These are phyloP conservation scores for Aspergillus phoenicis DNA, from an alignment of 2,329 filamentous ascomycete species.

Conservation along the genomic window DNA sequence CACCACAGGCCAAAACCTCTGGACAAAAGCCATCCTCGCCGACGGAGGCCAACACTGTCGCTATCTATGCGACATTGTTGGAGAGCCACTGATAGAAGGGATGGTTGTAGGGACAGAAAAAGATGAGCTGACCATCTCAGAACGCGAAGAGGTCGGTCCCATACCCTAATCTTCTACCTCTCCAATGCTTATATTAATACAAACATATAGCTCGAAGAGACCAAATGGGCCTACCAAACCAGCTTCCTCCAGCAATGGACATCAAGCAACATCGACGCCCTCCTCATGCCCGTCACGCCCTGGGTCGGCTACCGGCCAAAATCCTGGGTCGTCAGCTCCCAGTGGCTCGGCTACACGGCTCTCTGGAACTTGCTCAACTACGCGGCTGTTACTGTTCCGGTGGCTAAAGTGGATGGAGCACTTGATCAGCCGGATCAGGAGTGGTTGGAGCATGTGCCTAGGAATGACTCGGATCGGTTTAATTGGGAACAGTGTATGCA, in stretches of 20 bases:
- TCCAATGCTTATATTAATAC: background rate
- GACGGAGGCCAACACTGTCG: slow-evolving; percentile 35
- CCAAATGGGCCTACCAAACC: slow-evolving; percentile 24
- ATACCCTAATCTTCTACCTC: background rate
- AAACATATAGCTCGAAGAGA: slow-evolving; percentile 21
- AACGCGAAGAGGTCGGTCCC: slow-evolving; percentile 26
- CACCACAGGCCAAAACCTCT: slow-evolving; percentile 28
- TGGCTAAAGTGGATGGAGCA: slow-evolving; percentile 46
- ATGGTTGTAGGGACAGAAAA: slow-evolving; percentile 36
- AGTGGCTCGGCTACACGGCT: slow-evolving; percentile 39
- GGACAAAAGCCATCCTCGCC: slow-evolving; percentile 32
- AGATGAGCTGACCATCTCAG: slow-evolving; percentile 23
- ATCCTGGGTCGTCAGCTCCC: slow-evolving; percentile 33
- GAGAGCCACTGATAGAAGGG: slow-evolving; percentile 34
- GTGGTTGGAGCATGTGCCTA: slow-evolving; percentile 35
- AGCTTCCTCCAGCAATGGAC: slow-evolving; percentile 30
- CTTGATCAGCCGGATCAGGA: slow-evolving; percentile 35
- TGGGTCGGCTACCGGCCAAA: slow-evolving; percentile 34
- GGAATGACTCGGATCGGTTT: slow-evolving; percentile 52
- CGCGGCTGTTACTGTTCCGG: slow-evolving; percentile 40
- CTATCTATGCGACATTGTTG: slow-evolving; percentile 29
- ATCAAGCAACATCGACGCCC: slow-evolving; percentile 31
- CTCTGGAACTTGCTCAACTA: slow-evolving; percentile 42
- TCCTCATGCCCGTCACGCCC: slow-evolving; percentile 32
- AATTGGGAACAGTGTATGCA: slow-evolving; percentile 42